Evolutionary conservation across 345 rosid genomes (phyloP), one percentile per base, ranked within the genome.

Genomic region (Linum lewisii): DNA sequence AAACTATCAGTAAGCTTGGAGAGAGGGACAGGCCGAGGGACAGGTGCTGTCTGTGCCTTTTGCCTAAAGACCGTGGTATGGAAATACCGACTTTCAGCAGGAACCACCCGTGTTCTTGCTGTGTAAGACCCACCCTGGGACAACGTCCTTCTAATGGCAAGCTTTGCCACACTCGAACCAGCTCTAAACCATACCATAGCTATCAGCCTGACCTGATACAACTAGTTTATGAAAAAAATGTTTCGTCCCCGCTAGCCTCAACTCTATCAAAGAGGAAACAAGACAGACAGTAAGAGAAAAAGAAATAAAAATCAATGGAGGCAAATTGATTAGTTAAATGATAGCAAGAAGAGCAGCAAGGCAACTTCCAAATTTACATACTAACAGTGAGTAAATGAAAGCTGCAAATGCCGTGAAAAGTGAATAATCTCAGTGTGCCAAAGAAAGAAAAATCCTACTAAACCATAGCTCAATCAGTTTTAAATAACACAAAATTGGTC

Each of bases 1-100:
- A 88, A 88, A 54, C 79, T 85, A 67, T 88, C 96, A 52, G 92
- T 77, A 23, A 87, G 75, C 81, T 76, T 84, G 26, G 92, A 83
- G 22, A 85, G 86, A 0, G 92, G 92, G 7, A 87, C 95, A 9
- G 92, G 80, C 10, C 79, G 85, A 15, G 95, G 92, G 60, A 81
- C 75, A 1, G 91, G 95, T 3, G 88, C 85, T 51, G 82, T n/a
- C 57, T 82, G 81, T 16, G 78, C 82, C 69, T 79, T 79, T 2
- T 82, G 60, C 57, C 75, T 87, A 65, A 78, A 77, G 8, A 77
- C 59, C 0, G 92, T 85, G 37, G 83, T 49, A 42, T 73, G 87
- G 32, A 84, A 81, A 69, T n/a, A 64, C 45, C 81, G 73, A 61
- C 22, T 64, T 60, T 74, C 84, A 16, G 67, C 64, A 52, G 82